These are phyloP conservation scores for Epichloe aotearoae DNA, from an alignment of 2,329 filamentous ascomycete species.

Conservation along the genomic window DNA sequence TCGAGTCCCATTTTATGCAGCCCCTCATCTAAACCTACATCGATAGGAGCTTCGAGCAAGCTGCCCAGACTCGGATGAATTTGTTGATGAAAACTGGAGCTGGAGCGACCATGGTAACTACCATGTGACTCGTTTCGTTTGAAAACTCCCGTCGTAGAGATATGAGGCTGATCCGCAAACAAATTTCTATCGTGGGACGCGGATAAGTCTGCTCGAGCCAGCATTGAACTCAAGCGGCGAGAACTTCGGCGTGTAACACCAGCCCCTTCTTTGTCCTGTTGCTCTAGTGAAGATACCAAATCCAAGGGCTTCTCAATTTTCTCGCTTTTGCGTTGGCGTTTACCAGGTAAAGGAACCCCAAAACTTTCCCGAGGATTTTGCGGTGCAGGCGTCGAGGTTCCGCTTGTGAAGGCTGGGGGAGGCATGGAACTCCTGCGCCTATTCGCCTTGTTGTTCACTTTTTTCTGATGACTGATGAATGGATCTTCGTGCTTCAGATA, in stretches of 20 bases:
- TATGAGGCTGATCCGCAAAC: slow-evolving; percentile 55
- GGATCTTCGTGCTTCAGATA: slow-evolving; percentile 59
- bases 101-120: slow-evolving; percentile 25
- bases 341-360: slow-evolving; percentile 42
- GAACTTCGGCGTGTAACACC: slow-evolving; percentile 45
- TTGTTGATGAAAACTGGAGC: slow-evolving; percentile 30
- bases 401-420: slow-evolving; percentile 58
- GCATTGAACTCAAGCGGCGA: slow-evolving; percentile 78
- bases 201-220: slow-evolving; percentile 76
- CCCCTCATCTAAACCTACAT: slow-evolving; percentile 57
- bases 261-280: slow-evolving; percentile 43
- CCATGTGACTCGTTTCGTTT: slow-evolving; percentile 61
- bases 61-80: slow-evolving; percentile 43
- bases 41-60: slow-evolving; percentile 54
- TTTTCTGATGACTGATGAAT: slow-evolving; percentile 33
- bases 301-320: slow-evolving; percentile 41
- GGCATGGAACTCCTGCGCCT: slow-evolving; percentile 52
- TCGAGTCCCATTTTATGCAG: slow-evolving; percentile 61
- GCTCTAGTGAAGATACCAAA: slow-evolving; percentile 57
- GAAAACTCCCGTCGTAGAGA: slow-evolving; percentile 27
- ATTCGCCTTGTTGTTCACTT: slow-evolving; percentile 31
- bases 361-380: slow-evolving; percentile 66
- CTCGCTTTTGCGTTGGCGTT: slow-evolving; percentile 39
- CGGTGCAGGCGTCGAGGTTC: slow-evolving; percentile 63
- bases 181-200: slow-evolving; percentile 68